Base-by-base conservation (phyloP, 2,329 filamentous ascomycete species). In the Cadophora malorum region DNA sequence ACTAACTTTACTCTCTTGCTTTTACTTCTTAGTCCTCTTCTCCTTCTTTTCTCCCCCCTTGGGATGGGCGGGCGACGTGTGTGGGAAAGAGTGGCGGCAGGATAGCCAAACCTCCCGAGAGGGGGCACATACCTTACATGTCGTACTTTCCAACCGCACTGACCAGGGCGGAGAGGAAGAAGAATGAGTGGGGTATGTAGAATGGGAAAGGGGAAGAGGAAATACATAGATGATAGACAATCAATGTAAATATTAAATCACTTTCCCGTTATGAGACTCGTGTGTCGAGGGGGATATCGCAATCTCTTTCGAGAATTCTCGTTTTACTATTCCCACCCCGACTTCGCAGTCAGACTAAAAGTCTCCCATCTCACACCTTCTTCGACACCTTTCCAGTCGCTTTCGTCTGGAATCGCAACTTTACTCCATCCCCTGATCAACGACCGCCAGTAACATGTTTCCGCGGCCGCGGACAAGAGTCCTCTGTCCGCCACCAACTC, bases 391-490 rank as follows among this genome's bases (percentile, higher is more conserved):
- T 64, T 31, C 69, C 77, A 76, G 75, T 79, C 80, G 74, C 78
- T 49, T 75, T 77, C 79, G 19, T 80, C 78, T 0, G 76, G 72
- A 50, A 75, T 74, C 35, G 77, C 83, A 12, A 84, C 80, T 47
- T 76, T 69, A 64, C 76, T 79, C 84, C 84, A 86, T 0, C 82
- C 83, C 65, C 79, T 78, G 25, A 86, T 74, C 69, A 84, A 65
- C 0, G 79, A 81, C 50, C 84, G 79, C 84, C 84, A 86, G 76
- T 86, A 86, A 71, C 84, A 86, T 67, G 74, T 77, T 75, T 86
- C 84, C 0, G 84, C 83, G n/a, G 83, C 83, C 16, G 80, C 79
- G 67, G 81, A 83, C 56, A 84, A 76, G 71, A 84, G 83, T 0
- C 83, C 84, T 0, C 77, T 79, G 14, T 76, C 79, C 0, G 79